A percentile compares a stretch with the other conserved stretches of the same genome.
Conservation (phyloP, 1,284 basidiomycete genomes). For the Pascua guehoae region DNA sequence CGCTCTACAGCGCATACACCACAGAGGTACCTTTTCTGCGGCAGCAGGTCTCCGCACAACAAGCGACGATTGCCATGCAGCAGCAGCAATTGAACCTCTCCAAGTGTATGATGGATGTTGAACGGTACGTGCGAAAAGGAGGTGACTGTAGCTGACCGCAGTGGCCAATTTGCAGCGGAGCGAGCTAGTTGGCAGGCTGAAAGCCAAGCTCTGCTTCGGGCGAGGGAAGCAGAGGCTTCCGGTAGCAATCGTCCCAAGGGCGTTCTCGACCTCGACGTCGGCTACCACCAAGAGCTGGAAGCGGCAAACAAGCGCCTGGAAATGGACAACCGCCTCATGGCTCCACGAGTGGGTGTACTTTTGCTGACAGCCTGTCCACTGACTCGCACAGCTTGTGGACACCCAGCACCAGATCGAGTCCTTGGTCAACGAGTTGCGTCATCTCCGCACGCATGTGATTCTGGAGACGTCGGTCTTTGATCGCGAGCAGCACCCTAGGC, state of each 20-base stretch:
- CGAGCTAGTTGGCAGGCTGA: slow-evolving; percentile 38
- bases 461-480: slow-evolving; percentile 20
- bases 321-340: slow-evolving; percentile 49
- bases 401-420: slow-evolving; percentile 45
- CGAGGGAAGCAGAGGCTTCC: slow-evolving; percentile 32
- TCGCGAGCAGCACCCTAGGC: not conserved
- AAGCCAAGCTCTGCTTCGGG: slow-evolving; percentile 30
- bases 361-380: not conserved
- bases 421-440: slow-evolving; percentile 45
- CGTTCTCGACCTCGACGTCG: slow-evolving; percentile 42
- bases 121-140: slow-evolving; percentile 28
- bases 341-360: slow-evolving; percentile 35
- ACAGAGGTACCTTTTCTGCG: slow-evolving; percentile 32
- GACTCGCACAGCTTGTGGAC: slow-evolving; percentile 35
- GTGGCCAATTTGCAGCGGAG: slow-evolving; percentile 37
- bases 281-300: slow-evolving; percentile 47
- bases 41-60: slow-evolving; percentile 36
- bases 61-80: slow-evolving; percentile 38
- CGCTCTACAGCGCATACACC: slow-evolving; percentile 25
- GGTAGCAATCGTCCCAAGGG: slow-evolving; percentile 31
- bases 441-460: slow-evolving; percentile 43
- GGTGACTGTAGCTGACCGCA: slow-evolving; percentile 7
- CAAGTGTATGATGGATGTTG: slow-evolving; percentile 26
- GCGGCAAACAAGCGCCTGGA: slow-evolving; percentile 46
- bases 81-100: slow-evolving; percentile 37